Base-by-base conservation (phyloP, 2,329 filamentous ascomycete species). In the Sphaceloma murrayae region DNA sequence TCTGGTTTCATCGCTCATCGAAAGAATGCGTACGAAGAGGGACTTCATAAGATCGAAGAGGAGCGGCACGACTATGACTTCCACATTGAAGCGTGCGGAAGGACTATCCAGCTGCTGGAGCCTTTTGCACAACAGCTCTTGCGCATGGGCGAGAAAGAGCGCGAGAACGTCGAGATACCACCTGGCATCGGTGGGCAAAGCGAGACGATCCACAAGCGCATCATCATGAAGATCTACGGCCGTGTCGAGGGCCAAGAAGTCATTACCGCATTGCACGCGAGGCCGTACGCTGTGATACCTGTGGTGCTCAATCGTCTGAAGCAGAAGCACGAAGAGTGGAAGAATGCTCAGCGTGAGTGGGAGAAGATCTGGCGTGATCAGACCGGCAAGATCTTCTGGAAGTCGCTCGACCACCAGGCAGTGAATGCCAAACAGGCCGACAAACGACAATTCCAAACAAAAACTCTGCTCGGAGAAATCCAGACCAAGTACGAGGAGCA, bases 21-120 rank as follows among this genome's bases (percentile, higher is more conserved):
- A 50, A 98, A 98, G 74, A 98, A 98, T 55, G 78, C 82, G 45
- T 94, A 83, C 52, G 91, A 98, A 62, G 91, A 98, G 62, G 84
- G 84, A 22, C 76, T 98, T 6, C 91, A 98, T 59, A 76, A 91
- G 14, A 95, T 98, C 49, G 91, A 98, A 63, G 91, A 98, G 63
- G 91, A 98, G 62, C 83, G 91, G 3, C 91, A 98, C 58, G 91
- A 98, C 59, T 98, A 98, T 56, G 91, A 98, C 62, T 94, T 93
- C 66, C 91, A 95, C 59, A 96, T 98, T 43, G 91, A 98, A 65
- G 85, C 86, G 6, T 94, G 91, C 57, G 77, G 83, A 49, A 88
- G 94, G 53, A 95, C 91, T 39, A 94, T 98, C 48, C 91, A 96
- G 63, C 78, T 98, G 3, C 77, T 98, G 30, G 89, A 96, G 60